Conservation (phyloP, 2,329 filamentous ascomycete genomes). For the Coniochaeta pulveracea region DNA sequence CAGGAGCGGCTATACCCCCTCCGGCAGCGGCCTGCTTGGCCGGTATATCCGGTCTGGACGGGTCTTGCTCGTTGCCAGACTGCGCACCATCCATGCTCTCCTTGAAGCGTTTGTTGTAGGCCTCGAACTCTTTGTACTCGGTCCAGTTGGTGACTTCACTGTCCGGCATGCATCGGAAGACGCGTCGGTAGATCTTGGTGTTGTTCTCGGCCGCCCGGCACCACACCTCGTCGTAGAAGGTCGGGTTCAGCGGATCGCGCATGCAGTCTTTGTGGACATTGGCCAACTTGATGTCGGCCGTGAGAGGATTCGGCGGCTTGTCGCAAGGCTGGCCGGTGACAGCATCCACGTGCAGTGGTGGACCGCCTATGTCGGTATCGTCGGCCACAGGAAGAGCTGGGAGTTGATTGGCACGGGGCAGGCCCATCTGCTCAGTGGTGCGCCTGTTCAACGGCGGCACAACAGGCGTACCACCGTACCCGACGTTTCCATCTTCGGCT, state of each 20-base stretch:
- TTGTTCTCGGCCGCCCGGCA: slow-evolving; percentile 82
- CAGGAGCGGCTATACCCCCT: slow-evolving; percentile 30
- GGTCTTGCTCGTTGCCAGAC: slow-evolving; percentile 37
- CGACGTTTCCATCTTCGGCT: slow-evolving; percentile 19
- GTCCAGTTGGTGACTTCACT: slow-evolving; percentile 89
- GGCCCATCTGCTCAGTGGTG: slow-evolving; percentile 54
- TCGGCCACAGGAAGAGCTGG: slow-evolving; percentile 59
- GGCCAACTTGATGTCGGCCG: slow-evolving; percentile 61
- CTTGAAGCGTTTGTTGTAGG: slow-evolving; percentile 68
- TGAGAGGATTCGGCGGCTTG: slow-evolving; percentile 37
- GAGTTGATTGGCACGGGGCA: slow-evolving; percentile 58
- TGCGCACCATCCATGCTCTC: slow-evolving; percentile 51
- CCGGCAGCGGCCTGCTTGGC: slow-evolving; percentile 16
- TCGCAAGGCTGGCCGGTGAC: slow-evolving; percentile 34
- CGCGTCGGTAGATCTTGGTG: slow-evolving; percentile 82
- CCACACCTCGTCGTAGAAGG: slow-evolving; percentile 86
- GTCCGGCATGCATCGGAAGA: slow-evolving; percentile 96
- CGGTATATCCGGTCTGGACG: slow-evolving; percentile 15
- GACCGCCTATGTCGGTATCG: slow-evolving; percentile 75
- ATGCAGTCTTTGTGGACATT: slow-evolving; percentile 84
- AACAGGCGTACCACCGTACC: slow-evolving; percentile 45
- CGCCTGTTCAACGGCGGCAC: slow-evolving; percentile 43
- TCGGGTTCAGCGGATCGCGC: slow-evolving; percentile 72
- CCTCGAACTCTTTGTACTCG: slow-evolving; percentile 75
- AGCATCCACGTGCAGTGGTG: slow-evolving; percentile 43